phyloP scores from a whole-genome alignment of 1,139 yeast genomes.

The Suhomyces anneliseae region DNA sequence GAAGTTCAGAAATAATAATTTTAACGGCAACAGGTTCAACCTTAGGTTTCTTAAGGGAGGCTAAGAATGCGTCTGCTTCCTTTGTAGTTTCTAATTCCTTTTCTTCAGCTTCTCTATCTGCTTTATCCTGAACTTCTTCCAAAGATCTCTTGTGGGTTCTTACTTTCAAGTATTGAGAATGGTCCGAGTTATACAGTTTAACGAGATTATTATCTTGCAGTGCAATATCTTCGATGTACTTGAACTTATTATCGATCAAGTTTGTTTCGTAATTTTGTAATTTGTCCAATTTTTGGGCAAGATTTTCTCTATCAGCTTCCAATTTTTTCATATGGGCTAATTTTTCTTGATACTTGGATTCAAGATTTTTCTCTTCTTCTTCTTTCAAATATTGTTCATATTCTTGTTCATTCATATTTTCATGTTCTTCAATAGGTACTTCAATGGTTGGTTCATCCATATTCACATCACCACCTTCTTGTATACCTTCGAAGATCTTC shows the following conservation, averaged over 20 bases:
- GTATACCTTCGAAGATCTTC: conserved; percentile 45
- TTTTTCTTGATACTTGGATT: conserved; percentile 21
- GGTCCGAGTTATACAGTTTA: conserved; percentile 34
- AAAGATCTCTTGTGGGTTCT: conserved; percentile 29
- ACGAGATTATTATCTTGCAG: conserved; percentile 5
- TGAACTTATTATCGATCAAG: conserved; percentile 39
- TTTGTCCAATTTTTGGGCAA: conserved; percentile 19
- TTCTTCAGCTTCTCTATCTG: conserved; percentile 28
- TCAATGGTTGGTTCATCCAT: conserved; percentile 15
- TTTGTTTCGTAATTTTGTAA: conserved; percentile 31
- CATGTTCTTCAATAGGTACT: conserved; percentile 22
- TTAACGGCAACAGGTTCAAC: neutral
- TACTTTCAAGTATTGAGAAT: conserved; percentile 38
- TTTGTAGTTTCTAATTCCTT: conserved; percentile 13
- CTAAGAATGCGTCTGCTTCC: conserved; percentile 21
- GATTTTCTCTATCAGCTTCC: conserved; percentile 21
- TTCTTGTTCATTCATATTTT: conserved; percentile 35
- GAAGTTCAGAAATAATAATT: conserved; percentile 14
- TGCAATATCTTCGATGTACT: conserved; percentile 30
- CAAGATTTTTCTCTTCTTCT: conserved; percentile 17
- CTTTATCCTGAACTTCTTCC: conserved; percentile 39
- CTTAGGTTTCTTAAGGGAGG: conserved; percentile 10
- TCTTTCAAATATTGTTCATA: conserved; percentile 27
- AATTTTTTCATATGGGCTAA: conserved; percentile 15
- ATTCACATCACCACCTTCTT: conserved; percentile 14